These are phyloP conservation scores for Botryosphaeria dothidea DNA, from an alignment of 2,329 filamentous ascomycete species.

Conservation along the genomic window DNA sequence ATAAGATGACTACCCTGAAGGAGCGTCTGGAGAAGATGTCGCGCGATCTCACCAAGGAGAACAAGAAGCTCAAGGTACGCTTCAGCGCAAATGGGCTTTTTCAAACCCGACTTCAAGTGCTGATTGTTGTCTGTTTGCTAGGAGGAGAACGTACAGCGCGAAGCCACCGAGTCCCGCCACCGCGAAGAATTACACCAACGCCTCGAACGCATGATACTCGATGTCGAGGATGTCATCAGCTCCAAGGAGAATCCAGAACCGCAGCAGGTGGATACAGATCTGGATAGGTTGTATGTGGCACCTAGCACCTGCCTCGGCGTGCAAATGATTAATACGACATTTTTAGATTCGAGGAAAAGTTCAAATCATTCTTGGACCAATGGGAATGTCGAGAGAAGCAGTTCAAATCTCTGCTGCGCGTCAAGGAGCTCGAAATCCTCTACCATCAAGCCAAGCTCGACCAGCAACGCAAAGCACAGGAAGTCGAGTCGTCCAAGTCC, in stretches of 20 bases:
- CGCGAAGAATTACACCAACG: slow-evolving; percentile 83
- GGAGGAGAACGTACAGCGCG: slow-evolving; percentile 85
- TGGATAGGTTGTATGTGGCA: slow-evolving; percentile 77
- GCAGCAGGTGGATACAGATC: slow-evolving; percentile 78
- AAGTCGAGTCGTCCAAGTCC: slow-evolving; percentile 76
- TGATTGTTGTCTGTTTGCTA: slow-evolving; percentile 36
- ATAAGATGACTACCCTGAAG: slow-evolving; percentile 86
- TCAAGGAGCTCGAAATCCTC: slow-evolving; percentile 94
- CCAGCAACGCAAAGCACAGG: slow-evolving; percentile 84
- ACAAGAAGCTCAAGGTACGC: slow-evolving; percentile 93
- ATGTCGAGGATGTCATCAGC: slow-evolving; percentile 85
- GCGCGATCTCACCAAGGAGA: slow-evolving; percentile 90
- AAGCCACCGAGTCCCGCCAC: slow-evolving; percentile 81
- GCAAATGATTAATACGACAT: slow-evolving; percentile 26
- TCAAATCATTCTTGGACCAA: slow-evolving; percentile 94
- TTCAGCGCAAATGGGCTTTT: not conserved
- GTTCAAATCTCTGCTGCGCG: slow-evolving; percentile 87
- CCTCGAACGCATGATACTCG: slow-evolving; percentile 75
- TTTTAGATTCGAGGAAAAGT: slow-evolving; percentile 65
- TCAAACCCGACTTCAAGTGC: not conserved
- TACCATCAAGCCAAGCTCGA: slow-evolving; percentile 87
- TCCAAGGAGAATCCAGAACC: slow-evolving; percentile 72
- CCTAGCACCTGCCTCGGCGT: not conserved
- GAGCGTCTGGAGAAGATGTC: slow-evolving; percentile 97
- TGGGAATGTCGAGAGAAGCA: slow-evolving; percentile 95